Base-by-base conservation (phyloP, 106 monocot genomes). In the Dioscorea dumetorum region DNA sequence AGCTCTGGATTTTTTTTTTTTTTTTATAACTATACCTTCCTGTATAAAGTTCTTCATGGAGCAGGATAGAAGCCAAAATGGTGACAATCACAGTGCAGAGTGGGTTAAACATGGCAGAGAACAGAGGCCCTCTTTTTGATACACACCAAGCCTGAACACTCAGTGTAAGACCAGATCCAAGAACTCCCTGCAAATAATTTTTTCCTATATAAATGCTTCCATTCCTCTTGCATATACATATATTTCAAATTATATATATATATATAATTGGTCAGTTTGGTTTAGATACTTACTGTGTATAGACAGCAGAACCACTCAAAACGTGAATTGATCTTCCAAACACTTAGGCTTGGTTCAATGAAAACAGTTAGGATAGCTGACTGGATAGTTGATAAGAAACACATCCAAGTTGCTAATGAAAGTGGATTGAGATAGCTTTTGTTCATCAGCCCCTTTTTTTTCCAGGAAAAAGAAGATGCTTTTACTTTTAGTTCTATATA, bases 111-210 rank as follows among this genome's bases (percentile, higher is more conserved):
- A 74, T 74, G 7, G 74, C 74, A 28, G 74, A 66, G 34, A 74
- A 74, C 5, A 74, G 67, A 20, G 74, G 74, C 14, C 74, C 74
- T 67, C 67, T 74, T 57, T 48, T 66, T 58, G 67, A 33, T 66
- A 74, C 67, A 49, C 74, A 67, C 74, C 74, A 74, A 3, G 74
- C 48, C 34, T 74, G 82, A 4, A 75, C 73, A 31, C 76, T 79
- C 18, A 78, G 64, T 22, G 58, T 76, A 9, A 86, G 76, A 18
- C 53, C 82, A 50, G 82, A 78, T 35, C 82, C 82, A 17, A 79
- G 49, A 6, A 70, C 65, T 50, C 81, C 86, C 86, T 85, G 72
- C 53, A 74, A 8, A 21, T 48, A 57, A 12, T 50, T 18, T 62
- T 24, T 18, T 28, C 3, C 3, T 28, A 28, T 18, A 22, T n/a